A percentile compares a stretch with the other conserved stretches of the same genome.
These are phyloP conservation scores for Sherardia arvensis DNA, from an alignment of 257 asterid species.

Conservation along the genomic window DNA sequence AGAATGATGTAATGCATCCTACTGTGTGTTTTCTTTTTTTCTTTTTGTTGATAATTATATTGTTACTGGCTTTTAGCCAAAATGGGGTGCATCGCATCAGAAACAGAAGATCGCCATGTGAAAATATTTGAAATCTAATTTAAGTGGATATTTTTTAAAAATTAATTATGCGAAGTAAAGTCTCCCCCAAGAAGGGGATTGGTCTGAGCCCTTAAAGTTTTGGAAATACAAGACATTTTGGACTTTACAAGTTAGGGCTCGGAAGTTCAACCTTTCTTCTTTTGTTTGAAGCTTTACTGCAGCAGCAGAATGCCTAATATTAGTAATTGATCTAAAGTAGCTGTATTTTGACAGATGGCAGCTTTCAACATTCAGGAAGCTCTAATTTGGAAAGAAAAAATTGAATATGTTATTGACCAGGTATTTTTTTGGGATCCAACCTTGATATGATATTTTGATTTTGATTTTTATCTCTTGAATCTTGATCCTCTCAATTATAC, in stretches of 20 bases:
- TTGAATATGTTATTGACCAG: constrained; percentile 86
- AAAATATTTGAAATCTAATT: neutral
- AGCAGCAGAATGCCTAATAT: neutral
- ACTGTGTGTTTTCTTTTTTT: too few relatives aligned
- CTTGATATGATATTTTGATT: neutral
- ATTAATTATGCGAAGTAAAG: neutral
- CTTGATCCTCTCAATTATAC: neutral
- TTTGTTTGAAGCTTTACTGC: neutral
- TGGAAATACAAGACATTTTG: neutral
- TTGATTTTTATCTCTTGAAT: neutral
- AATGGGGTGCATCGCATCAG: neutral
- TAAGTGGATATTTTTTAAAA: neutral
- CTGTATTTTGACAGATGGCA: constrained; percentile 64
- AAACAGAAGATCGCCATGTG: neutral
- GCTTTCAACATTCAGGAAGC: constrained; percentile 95
- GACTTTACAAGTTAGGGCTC: neutral
- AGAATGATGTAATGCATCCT: too few relatives aligned
- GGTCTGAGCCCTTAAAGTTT: neutral
- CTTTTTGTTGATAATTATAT: neutral
- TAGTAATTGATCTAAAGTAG: neutral
- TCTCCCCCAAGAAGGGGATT: neutral
- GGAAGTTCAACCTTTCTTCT: neutral
- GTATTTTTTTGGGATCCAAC: constrained; percentile 25
- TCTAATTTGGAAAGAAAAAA: constrained; percentile 74
- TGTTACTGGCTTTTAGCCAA: neutral